Conservation (phyloP, 257 asterid genomes). For the Perilla frutescens region DNA sequence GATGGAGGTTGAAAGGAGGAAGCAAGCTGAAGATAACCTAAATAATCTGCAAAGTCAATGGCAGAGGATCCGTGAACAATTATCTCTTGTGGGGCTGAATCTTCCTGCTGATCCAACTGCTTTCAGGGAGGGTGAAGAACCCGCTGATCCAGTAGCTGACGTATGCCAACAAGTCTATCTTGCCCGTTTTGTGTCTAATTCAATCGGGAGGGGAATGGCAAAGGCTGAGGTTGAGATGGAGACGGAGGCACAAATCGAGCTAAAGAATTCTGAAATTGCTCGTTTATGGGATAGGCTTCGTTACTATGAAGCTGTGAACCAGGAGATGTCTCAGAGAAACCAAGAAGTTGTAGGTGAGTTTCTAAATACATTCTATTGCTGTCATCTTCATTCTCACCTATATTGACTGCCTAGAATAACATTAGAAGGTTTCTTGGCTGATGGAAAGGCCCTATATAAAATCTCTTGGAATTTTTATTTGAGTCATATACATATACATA, state of each 20-base stretch:
- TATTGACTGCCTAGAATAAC: not conserved
- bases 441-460: slow-evolving; percentile 8
- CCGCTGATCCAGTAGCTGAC: slow-evolving; percentile 58
- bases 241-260: slow-evolving; percentile 80
- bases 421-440: not conserved
- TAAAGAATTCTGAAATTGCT: slow-evolving; percentile 79
- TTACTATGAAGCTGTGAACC: slow-evolving; percentile 91
- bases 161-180: slow-evolving; percentile 66
- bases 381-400: slow-evolving; percentile 17
- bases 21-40: slow-evolving; percentile 81
- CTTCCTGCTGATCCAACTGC: slow-evolving; percentile 63
- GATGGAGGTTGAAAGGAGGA: slow-evolving; percentile 86
- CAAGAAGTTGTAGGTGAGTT: slow-evolving; percentile 91
- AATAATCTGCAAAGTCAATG: slow-evolving; percentile 62
- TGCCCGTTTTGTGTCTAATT: slow-evolving; percentile 71
- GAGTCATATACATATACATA: too few relatives aligned
- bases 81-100: slow-evolving; percentile 69
- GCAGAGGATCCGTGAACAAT: slow-evolving; percentile 60
- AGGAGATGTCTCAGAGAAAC: slow-evolving; percentile 97
- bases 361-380: slow-evolving; percentile 34
- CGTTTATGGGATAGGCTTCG: slow-evolving; percentile 84
- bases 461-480: not conserved
- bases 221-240: slow-evolving; percentile 90
- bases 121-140: slow-evolving; percentile 54
- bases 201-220: slow-evolving; percentile 85